Base-by-base conservation (phyloP, 139 green algal species). In the Spirogloea muscicola region DNA sequence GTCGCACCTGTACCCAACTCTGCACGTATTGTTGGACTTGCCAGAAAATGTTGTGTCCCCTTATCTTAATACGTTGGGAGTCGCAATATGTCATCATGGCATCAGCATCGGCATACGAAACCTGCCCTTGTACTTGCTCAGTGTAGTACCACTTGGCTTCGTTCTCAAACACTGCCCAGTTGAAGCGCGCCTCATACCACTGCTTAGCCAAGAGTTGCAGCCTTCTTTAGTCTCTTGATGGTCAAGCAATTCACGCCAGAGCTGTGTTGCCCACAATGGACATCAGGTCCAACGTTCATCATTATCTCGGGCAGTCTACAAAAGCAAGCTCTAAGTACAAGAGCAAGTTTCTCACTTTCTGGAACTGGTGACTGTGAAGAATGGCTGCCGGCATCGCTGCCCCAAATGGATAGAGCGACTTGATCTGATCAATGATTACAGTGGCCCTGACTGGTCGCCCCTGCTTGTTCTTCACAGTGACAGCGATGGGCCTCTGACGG, bases 131-230 rank as follows among this genome's bases (percentile, higher is more conserved):
- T 51, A 41, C 25, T 4, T 9, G 7, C 51, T 81, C 64, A 39
- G 57, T 81, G 29, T 18, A 40, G 58, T 81, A 76, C 74, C 74
- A 81, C 38, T 81, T 81, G 18, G n/a, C 38, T 33, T 81, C 74
- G 74, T 81, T 81, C 51, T 81, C 71, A 13, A 78, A 61, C 29
- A 67, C 62, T 3, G 34, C 36, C 72, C 72, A 80, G 37, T 68
- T 80, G 72, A 80, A 80, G 1, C 67, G 67, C 58, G 6, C n/a
- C n/a, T 36, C 34, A 16, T 61, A 63, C 67, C 67, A 76, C 67
- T 76, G 67, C 58, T 33, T 41, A 10, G 27, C 10, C 55, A 36
- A n/a, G n/a, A n/a, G n/a, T n/a, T n/a, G n/a, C n/a, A 21, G 21
- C 46, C 46, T 21, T 55, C 21, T 55, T 55, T 21, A 21, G 21